Conservation (phyloP, 225 moss, liverwort and hornwort species). For the Takakia lepidozioides region DNA sequence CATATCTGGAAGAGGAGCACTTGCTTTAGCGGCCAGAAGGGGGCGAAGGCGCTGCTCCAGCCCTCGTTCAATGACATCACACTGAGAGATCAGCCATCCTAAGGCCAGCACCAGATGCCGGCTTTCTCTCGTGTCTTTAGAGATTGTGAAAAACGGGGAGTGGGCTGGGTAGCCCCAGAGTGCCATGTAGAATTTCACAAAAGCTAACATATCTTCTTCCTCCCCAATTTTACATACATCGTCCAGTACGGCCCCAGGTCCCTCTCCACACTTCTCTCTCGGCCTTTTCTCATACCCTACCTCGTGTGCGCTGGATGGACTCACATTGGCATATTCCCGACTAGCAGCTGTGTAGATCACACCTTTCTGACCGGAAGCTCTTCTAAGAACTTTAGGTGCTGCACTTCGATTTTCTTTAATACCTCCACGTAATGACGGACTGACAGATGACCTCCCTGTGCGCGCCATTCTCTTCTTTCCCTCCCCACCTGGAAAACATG, state of each 20-base stretch:
- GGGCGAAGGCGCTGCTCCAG: constrained; percentile 24
- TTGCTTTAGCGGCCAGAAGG: constrained; percentile 4
- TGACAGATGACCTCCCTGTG: background rate
- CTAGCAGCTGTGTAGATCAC: background rate
- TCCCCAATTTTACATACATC: constrained; percentile 1
- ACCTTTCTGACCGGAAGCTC: background rate
- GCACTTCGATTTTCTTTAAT: background rate
- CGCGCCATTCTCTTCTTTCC: background rate
- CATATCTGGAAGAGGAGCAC: constrained; percentile 11
- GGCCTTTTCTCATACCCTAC: background rate
- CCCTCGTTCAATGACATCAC: constrained; percentile 27
- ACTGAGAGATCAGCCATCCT: constrained; percentile 58
- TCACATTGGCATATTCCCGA: background rate
- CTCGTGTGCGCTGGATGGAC: background rate
- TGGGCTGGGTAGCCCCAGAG: constrained; percentile 62
- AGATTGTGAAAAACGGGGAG: constrained; percentile 41
- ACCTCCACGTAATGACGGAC: background rate
- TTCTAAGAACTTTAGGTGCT: background rate
- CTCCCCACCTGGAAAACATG: constrained; percentile 2
- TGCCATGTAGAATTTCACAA: constrained; percentile 56
- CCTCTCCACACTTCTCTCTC: background rate
- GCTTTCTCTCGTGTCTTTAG: constrained; percentile 18
- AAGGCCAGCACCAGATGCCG: constrained; percentile 50
- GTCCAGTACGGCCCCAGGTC: background rate
- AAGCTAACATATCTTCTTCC: constrained; percentile 17